Conservation (phyloP, 148 eudicot species). For the Fagopyrum tataricum region DNA sequence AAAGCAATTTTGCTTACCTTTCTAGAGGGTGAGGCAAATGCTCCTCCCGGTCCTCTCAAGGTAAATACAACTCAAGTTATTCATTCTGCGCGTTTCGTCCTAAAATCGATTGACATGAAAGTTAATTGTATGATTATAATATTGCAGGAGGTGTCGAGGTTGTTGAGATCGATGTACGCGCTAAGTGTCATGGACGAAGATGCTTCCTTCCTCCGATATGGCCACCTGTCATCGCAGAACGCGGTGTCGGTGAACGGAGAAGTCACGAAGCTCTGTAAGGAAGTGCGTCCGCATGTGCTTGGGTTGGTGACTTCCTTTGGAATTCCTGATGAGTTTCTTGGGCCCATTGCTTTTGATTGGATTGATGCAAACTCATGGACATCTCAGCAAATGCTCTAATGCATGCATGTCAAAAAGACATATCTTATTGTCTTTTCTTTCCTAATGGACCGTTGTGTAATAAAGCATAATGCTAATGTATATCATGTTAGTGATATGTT, state of each 20-base stretch:
- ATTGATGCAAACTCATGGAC: conserved; percentile 43
- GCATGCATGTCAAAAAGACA: too few species aligned
- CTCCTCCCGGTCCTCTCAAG: conserved; percentile 55
- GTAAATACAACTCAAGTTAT: conserved; percentile 33
- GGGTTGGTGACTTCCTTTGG: conserved; percentile 57
- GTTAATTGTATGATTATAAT: too few species aligned
- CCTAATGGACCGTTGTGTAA: too few species aligned
- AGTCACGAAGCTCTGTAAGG: conserved; percentile 60
- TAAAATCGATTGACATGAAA: too few species aligned
- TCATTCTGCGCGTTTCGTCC: too few species aligned
- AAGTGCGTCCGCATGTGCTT: conserved; percentile 64
- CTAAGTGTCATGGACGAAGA: conserved; percentile 71
- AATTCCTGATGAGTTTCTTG: conserved; percentile 55
- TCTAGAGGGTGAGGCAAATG: conserved; percentile 54
- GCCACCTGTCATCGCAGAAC: conserved; percentile 49
- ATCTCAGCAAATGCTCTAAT: too few species aligned
- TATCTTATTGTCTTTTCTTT: too few species aligned
- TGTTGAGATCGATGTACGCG: conserved; percentile 66
- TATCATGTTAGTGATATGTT: too few species aligned
- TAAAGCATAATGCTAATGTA: too few species aligned
- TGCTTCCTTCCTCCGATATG: conserved; percentile 73
- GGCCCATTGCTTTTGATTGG: conserved; percentile 65
- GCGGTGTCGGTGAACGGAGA: conserved; percentile 66
- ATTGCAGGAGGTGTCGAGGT: conserved; percentile 53
- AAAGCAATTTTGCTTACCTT: conserved; percentile 43